These are phyloP conservation scores for Mychonastes homosphaera DNA, from an alignment of 139 green algal genomes.

Conservation along the genomic window DNA sequence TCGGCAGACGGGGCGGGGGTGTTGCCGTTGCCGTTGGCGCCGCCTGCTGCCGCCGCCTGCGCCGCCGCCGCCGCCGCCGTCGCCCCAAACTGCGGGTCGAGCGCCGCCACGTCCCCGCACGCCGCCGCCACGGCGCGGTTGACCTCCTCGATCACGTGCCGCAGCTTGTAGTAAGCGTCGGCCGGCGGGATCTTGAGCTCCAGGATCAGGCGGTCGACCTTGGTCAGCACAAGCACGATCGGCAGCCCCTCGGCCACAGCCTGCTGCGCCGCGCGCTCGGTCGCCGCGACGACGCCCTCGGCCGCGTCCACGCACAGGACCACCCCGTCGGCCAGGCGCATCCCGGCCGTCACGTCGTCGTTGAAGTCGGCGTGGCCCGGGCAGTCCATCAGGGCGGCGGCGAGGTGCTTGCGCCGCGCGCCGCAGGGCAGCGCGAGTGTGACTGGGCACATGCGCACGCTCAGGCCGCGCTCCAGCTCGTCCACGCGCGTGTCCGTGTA, in stretches of 20 bases:
- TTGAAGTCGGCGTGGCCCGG: conserved; percentile 96
- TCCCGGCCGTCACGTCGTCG: conserved; percentile 81
- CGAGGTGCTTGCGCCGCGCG: conserved; percentile 72
- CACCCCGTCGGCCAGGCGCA: conserved; percentile 73
- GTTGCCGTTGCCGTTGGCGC: neutral
- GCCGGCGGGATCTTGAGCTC: conserved; percentile 95
- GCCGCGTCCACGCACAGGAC: conserved; percentile 89
- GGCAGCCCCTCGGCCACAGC: conserved; percentile 75
- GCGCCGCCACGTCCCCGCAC: neutral
- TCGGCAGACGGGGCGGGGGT: no score
- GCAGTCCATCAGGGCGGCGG: conserved; percentile 86
- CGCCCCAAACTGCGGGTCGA: no score
- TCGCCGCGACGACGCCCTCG: conserved; percentile 89
- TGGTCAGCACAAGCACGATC: conserved; percentile 84
- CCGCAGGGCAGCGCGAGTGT: conserved; percentile 70
- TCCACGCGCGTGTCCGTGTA: conserved; percentile 95
- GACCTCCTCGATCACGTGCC: conserved; percentile 93
- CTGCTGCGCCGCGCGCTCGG: conserved; percentile 70
- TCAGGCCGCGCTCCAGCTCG: conserved; percentile 84
- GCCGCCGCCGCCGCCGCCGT: neutral
- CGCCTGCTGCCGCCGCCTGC: neutral
- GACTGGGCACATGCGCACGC: conserved; percentile 90
- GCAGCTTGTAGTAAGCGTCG: conserved; percentile 98
- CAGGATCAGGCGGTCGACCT: conserved; percentile 91
- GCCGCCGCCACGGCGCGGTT: conserved; percentile 51